Evolutionary conservation across 805 yeast genomes (phyloP).

Genomic region (Sungouiozyma intestinalis): DNA sequence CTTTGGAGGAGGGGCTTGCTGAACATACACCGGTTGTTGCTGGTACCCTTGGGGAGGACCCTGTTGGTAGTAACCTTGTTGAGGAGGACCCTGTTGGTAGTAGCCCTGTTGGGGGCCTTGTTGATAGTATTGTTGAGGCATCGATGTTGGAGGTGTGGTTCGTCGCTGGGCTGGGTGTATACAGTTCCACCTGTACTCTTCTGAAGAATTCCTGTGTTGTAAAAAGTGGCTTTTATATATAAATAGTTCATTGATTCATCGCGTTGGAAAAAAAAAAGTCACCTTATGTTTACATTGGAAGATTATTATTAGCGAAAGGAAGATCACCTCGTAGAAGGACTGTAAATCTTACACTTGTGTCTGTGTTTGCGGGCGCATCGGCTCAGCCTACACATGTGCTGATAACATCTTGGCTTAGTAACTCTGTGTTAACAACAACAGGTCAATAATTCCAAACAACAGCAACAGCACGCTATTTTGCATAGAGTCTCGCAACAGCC

Average conservation of each 20-base stretch:
- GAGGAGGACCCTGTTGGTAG: constrained; percentile 16
- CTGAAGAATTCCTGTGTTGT: background rate
- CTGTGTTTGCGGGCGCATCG: no score
- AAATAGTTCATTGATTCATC: no score
- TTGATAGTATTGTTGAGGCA: constrained; percentile 4
- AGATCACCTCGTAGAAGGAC: no score
- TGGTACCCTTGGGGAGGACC: constrained; percentile 11
- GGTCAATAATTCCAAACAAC: constrained; percentile 3
- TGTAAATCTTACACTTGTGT: no score
- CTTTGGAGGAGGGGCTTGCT: constrained; percentile 21
- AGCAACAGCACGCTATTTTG: constrained; percentile 8
- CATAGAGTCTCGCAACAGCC: constrained; percentile 11
- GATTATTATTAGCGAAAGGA: no score
- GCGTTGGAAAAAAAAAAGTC: no score
- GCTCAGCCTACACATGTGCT: no score
- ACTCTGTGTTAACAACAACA: constrained; percentile 4
- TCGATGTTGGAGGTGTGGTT: background rate
- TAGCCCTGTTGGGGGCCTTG: constrained; percentile 9
- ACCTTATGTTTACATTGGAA: no score
- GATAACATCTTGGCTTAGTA: no score
- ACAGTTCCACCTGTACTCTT: background rate
- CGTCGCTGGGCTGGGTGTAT: background rate
- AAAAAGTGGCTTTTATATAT: no score
- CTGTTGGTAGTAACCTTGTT: constrained; percentile 10
- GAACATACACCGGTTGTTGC: constrained; percentile 21